phyloP scores from a whole-genome alignment of 257 asterid species.

The Penstemon davidsonii region DNA sequence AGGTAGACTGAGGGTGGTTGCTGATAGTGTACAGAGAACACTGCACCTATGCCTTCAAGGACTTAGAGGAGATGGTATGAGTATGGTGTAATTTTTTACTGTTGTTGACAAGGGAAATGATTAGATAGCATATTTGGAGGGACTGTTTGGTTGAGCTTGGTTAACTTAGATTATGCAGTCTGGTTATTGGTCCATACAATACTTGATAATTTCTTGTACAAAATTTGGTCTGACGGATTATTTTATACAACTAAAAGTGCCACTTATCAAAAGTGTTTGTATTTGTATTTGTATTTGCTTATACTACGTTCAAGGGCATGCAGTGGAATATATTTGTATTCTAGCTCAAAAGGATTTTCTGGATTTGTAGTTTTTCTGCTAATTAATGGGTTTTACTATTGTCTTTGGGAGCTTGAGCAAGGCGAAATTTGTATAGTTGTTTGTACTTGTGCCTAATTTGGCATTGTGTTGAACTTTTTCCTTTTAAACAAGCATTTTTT shows the following conservation, averaged over 20 bases:
- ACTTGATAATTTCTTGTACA: neutral
- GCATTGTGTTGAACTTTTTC: too few species aligned
- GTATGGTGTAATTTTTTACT: conserved; percentile 29
- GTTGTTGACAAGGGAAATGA: neutral
- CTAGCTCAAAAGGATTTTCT: too few species aligned
- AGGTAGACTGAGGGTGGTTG: conserved; percentile 84
- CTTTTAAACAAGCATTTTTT: too few species aligned
- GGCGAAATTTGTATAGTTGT: too few species aligned
- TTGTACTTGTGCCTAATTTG: too few species aligned
- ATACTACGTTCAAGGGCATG: too few species aligned
- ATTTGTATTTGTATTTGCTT: too few species aligned
- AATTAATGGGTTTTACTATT: too few species aligned
- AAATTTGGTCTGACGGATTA: neutral
- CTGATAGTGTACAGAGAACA: conserved; percentile 88
- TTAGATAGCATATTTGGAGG: neutral
- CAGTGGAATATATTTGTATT: too few species aligned
- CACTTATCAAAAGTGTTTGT: neutral
- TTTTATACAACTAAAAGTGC: neutral
- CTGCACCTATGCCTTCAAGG: conserved; percentile 81
- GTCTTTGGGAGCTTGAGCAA: too few species aligned
- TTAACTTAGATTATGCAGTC: neutral
- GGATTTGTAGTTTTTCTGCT: too few species aligned
- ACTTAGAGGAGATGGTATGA: conserved; percentile 77
- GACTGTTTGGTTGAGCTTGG: neutral
- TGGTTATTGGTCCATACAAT: neutral